Evolutionary conservation across 2,329 filamentous ascomycete genomes (phyloP), one percentile per base, ranked within the genome.

Genomic region (Daldinia sp.): DNA sequence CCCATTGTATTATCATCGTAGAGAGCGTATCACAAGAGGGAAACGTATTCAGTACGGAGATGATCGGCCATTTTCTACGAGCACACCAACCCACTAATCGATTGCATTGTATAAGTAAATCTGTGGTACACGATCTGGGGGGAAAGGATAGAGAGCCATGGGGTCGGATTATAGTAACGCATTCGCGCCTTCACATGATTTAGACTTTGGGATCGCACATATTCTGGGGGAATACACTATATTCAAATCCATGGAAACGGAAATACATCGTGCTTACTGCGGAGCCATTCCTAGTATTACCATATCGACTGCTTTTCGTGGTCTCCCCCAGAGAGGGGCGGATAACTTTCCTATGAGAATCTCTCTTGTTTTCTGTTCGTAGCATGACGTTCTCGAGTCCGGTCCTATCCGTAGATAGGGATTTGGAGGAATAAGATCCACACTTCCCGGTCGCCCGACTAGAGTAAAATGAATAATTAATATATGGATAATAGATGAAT

Each of bases 311-410:
- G 19, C 10, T 25, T 45, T 15, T 9, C 49, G 39, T 52, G 59
- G 59, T 64, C 64, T 43, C 54, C 64, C 53, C 59, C 62, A 59
- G 47, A 58, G 59, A 60, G 23, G 45, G 27, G 50, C 58, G 50
- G 64, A 29, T 67, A 60, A 58, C 48, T 48, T 30, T 27, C 23
- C 49, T 48, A 13, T 56, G 64, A 56, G 61, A 39, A 34, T 41
- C 34, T 15, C 19, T 51, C 23, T 63, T 49, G 23, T 54, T 39
- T 6, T 39, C 34, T 30, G 32, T 30, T 37, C 35, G 50, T 35
- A 32, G 15, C 32, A 58, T 60, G 61, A 60, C 52, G 55, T 58
- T 54, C 34, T 55, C 32, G 29, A 53, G 34, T 25, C 25, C 43
- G 29, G 21, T 30, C 29, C 17, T 27, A 25, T 47, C 58, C 57